A percentile compares a stretch with the other conserved stretches of the same genome.
Evolutionary conservation across 768 basidiomycete genomes (phyloP).

Genomic region (Collybia mongolica): DNA sequence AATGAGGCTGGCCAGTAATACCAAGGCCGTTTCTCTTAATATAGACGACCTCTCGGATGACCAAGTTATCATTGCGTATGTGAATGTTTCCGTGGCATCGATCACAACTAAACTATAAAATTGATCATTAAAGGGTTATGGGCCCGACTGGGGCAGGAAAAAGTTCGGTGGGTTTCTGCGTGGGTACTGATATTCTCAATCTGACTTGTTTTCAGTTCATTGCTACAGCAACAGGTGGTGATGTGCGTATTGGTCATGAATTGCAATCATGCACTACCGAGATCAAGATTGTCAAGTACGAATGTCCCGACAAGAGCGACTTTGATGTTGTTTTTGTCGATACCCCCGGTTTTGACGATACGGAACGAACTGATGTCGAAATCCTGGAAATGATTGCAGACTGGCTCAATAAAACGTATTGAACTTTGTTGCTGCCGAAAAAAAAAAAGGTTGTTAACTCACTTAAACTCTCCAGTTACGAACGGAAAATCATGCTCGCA

Average conservation of each 20-base stretch:
- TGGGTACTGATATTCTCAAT: not conserved
- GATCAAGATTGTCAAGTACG: constrained; percentile 2
- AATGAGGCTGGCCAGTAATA: not conserved
- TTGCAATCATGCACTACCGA: constrained; percentile 3
- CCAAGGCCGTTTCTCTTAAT: not conserved
- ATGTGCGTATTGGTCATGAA: not conserved
- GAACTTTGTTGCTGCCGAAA: not conserved
- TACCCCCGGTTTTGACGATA: constrained; percentile 5
- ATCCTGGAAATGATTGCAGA: constrained; percentile 3
- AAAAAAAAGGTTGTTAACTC: too few species aligned
- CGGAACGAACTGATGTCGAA: not conserved
- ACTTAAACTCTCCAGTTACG: constrained; percentile 16
- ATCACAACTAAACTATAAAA: not conserved
- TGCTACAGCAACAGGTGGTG: not conserved
- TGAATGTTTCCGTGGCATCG: not conserved
- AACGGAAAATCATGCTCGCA: constrained; percentile 22
- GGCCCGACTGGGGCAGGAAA: constrained; percentile 4
- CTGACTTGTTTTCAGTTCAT: constrained; percentile 1
- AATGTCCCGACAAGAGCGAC: not conserved
- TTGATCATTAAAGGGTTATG: not conserved
- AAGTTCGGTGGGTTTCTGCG: not conserved
- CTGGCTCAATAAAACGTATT: constrained; percentile 3
- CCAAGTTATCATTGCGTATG: constrained; percentile 3
- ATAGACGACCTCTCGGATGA: not conserved
- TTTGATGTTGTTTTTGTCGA: constrained; percentile 2